Evolutionary conservation across 257 asterid species (phyloP).

Genomic region (Thymus mandschuricus): DNA sequence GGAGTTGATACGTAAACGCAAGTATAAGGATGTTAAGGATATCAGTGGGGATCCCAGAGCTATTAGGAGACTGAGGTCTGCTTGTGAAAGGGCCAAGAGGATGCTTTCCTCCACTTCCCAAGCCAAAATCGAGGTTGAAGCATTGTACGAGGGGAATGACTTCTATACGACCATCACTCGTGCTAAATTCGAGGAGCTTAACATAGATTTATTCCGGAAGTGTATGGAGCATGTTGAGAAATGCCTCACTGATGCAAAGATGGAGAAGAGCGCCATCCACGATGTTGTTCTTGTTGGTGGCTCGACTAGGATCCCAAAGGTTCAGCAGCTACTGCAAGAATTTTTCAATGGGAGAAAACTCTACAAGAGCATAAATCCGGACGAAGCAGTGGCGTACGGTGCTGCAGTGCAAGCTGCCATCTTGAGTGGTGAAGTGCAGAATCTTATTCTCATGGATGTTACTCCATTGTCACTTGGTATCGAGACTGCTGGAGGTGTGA

Average conservation of each 20-base stretch:
- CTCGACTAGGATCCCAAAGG: neutral
- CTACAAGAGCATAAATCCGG: neutral
- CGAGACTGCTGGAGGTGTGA: no score
- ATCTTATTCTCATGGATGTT: no score
- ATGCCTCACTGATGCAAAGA: neutral
- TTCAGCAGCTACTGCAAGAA: neutral
- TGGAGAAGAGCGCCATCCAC: neutral
- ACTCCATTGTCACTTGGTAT: no score
- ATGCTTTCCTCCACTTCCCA: no score
- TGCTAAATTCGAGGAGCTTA: no score
- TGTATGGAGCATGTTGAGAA: no score
- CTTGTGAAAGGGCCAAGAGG: no score
- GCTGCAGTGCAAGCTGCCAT: neutral
- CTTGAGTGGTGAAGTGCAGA: no score
- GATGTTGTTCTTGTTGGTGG: neutral
- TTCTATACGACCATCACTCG: no score
- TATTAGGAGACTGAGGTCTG: neutral
- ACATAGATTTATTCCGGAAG: no score
- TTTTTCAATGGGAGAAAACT: neutral
- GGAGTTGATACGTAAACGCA: neutral
- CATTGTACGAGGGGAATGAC: no score
- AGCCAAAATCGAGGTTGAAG: no score
- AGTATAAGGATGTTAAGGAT: neutral
- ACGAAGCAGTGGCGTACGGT: neutral
- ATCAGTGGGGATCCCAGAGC: neutral